Evolutionary conservation across 352 stramenopile species (phyloP), one percentile per base, ranked within the genome.

Genomic region (Globisporangium viniferum): DNA sequence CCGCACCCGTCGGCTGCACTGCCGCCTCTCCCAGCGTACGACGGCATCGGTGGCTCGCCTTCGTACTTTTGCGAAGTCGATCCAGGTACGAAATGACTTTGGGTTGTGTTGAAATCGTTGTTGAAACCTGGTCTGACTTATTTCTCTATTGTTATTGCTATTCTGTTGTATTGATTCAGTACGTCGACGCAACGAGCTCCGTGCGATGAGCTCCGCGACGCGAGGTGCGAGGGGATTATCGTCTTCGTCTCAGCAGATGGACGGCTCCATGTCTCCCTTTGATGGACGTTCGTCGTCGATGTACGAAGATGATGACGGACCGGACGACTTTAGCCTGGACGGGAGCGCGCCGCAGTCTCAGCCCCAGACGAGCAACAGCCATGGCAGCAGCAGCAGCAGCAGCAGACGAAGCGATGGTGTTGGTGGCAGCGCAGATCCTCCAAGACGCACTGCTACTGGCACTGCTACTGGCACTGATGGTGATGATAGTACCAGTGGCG

Each of bases 21-120:
- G 9, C 82, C 85, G n/a, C 85, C 85, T 15, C 64, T 94, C 12
- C 87, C 87, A 79, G 85, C 85, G 6, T 93, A 94, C 67, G 85
- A 94, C 68, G 87, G 85, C 1, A 82, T 92, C 62, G 85, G 85
- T 39, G 87, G 85, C 12, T 94, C 87, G 7, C 87, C 87, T 10
- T 92, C 85, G 0, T 93, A 91, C 49, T 94, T 89, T 64, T 91
- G 77, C 64, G 84, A 91, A 67, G 81, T 64, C 33, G 55, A 70
- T 60, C 77, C 76, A 51, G 44, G 44, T 51, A 51, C 5, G 7
- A 20, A 51, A 51, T 51, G 44, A 24, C 41, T 49, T 49, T 15
- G 2, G 41, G 10, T 51, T 51, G 18, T 51, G 15, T 51, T 10
- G 44, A 18, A 22, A 0, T 51, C 10, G 44, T 18, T 51, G 18